phyloP scores from a whole-genome alignment of 805 yeast species.

The Torulaspora maleeae region DNA sequence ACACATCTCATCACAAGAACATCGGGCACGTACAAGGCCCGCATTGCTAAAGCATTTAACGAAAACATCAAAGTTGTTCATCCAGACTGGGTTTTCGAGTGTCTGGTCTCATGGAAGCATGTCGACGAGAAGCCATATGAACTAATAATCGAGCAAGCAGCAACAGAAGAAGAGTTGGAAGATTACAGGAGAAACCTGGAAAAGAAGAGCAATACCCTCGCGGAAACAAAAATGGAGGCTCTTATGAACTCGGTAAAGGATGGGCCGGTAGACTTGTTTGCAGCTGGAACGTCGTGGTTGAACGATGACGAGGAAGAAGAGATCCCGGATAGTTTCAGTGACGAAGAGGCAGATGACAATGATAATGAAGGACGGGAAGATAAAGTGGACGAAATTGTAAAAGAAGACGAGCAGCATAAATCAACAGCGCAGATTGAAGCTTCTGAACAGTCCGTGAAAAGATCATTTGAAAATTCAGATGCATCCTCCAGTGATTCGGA shows the following conservation, averaged over 20 bases:
- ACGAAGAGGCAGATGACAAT: conserved; percentile 27
- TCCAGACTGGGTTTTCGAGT: conserved; percentile 88
- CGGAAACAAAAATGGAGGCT: conserved; percentile 17
- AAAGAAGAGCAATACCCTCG: conserved; percentile 18
- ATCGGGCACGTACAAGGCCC: conserved; percentile 77
- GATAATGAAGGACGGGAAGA: conserved; percentile 13
- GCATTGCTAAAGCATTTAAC: conserved; percentile 64
- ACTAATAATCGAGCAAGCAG: conserved; percentile 48
- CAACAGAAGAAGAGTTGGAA: conserved; percentile 40
- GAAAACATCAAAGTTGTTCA: conserved; percentile 71
- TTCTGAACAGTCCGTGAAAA: conserved; percentile 1
- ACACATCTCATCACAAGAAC: conserved; percentile 86
- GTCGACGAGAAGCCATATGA: conserved; percentile 58
- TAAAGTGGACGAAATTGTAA: conserved; percentile 26
- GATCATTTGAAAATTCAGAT: conserved; percentile 12
- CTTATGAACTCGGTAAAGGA: conserved; percentile 13
- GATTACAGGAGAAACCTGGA: conserved; percentile 32
- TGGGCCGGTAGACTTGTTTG: conserved; percentile 24
- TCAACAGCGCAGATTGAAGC: conserved; percentile 7
- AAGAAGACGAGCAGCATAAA: conserved; percentile 12
- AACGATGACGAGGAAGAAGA: conserved; percentile 33
- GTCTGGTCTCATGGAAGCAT: conserved; percentile 72
- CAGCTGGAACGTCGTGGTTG: conserved; percentile 34
- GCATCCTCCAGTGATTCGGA: conserved; percentile 1
- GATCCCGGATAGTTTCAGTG: conserved; percentile 27